Percentiles rank a stretch among this genome's conserved stretches.
phyloP scores from a whole-genome alignment of 768 basidiomycete genomes.

The Lyophyllum atratum region DNA sequence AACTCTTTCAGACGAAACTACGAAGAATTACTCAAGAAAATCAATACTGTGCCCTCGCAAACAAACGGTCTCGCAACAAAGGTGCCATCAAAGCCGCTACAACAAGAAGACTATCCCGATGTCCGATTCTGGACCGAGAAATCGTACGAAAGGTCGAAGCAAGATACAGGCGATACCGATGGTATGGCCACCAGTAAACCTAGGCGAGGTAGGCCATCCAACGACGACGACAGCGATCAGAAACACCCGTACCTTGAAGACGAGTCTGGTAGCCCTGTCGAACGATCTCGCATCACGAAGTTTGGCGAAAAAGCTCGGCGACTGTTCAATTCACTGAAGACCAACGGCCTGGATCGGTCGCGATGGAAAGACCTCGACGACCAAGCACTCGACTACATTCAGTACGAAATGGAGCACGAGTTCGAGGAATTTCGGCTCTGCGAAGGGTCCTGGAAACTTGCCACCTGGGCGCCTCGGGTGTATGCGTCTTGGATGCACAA shows the following conservation, averaged over 20 bases:
- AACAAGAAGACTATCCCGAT: not conserved
- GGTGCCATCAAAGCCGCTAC: not conserved
- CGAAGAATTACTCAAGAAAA: not conserved
- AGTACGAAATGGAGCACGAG: slow-evolving; percentile 9
- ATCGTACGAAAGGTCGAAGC: not conserved
- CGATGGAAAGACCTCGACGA: slow-evolving; percentile 5
- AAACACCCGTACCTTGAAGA: slow-evolving; percentile 16
- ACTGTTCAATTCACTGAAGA: slow-evolving; percentile 10
- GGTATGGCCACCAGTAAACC: slow-evolving; percentile 10
- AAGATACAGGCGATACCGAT: slow-evolving; percentile 6
- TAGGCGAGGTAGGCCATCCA: slow-evolving; percentile 7
- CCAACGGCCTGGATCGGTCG: not conserved
- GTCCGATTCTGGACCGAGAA: slow-evolving; percentile 9
- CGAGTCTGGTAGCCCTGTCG: not conserved
- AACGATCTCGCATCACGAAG: not conserved
- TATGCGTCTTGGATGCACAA: slow-evolving; percentile 15
- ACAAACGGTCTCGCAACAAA: not conserved
- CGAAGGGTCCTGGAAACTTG: slow-evolving; percentile 17
- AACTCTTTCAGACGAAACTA: not conserved
- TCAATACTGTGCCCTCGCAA: not conserved
- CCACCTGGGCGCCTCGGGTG: slow-evolving; percentile 4
- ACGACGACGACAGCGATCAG: slow-evolving; percentile 1
- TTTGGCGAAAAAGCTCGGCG: slow-evolving; percentile 8
- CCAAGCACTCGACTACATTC: slow-evolving; percentile 9
- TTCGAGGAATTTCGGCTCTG: slow-evolving; percentile 19